Percentiles rank a stretch among this genome's conserved stretches.
Conservation (phyloP, 2,329 filamentous ascomycete species). For the Colletotrichum sp. region DNA sequence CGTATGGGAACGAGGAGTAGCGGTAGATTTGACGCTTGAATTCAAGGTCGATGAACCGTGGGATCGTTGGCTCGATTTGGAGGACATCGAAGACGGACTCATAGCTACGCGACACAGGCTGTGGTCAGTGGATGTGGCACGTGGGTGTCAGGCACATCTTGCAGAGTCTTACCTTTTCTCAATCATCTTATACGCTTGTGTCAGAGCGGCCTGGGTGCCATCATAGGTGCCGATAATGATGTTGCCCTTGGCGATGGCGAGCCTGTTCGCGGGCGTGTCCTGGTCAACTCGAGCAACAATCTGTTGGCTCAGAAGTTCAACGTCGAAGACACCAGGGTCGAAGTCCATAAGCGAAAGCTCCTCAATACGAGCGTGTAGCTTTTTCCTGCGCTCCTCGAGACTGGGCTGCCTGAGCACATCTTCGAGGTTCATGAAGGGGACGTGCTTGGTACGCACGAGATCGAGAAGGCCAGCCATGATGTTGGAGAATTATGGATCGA, state of each 20-base stretch:
- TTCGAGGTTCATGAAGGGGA: not conserved
- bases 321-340: conserved; percentile 37
- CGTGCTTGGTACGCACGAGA: not conserved
- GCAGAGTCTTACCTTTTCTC: conserved; percentile 32
- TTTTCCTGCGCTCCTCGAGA: conserved; percentile 28
- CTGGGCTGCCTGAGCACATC: conserved; percentile 31
- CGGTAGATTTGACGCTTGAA: conserved; percentile 34
- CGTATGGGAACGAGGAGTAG: conserved; percentile 24
- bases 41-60: conserved; percentile 30
- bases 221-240: conserved; percentile 34
- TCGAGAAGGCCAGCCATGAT: not conserved
- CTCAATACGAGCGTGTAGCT: conserved; percentile 24
- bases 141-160: fast-evolving
- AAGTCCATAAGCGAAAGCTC: conserved; percentile 33
- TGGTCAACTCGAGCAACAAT: conserved; percentile 29
- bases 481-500: not conserved
- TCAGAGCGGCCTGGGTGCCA: conserved; percentile 37
- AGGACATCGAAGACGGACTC: conserved; percentile 37
- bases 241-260: conserved; percentile 29
- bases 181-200: conserved; percentile 36
- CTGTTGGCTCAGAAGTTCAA: conserved; percentile 31
- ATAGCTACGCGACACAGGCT: conserved; percentile 24
- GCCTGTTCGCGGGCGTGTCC: conserved; percentile 22
- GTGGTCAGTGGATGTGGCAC: not conserved
- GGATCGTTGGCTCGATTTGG: conserved; percentile 35